Percentiles rank a stretch among this genome's conserved stretches.
Conservation (phyloP, 2,329 filamentous ascomycete genomes). For the Dactylellina sp. region DNA sequence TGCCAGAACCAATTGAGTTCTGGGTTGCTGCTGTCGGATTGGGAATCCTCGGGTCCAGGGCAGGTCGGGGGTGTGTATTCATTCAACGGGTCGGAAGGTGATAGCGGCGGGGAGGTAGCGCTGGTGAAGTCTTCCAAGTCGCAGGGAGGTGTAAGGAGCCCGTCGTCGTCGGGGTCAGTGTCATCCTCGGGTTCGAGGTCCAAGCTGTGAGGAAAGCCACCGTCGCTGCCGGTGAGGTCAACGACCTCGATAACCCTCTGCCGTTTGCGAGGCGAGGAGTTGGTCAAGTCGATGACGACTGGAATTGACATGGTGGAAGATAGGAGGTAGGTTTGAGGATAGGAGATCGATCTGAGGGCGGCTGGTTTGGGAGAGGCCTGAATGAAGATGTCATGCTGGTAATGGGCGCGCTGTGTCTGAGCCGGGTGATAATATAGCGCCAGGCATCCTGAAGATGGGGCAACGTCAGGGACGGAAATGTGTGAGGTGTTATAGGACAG, state of each 20-base stretch:
- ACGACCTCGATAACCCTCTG: conserved; percentile 6
- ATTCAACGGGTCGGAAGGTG: conserved; percentile 10
- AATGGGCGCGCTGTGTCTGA: too few relatives aligned
- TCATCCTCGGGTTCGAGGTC: background rate
- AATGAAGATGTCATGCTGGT: too few relatives aligned
- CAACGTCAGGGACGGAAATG: too few relatives aligned
- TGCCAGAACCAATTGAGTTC: conserved; percentile 32
- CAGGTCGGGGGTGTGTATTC: conserved; percentile 10
- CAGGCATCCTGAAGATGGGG: too few relatives aligned
- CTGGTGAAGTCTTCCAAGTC: background rate
- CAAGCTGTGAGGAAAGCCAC: background rate
- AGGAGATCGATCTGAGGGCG: too few relatives aligned
- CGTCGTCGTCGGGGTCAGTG: background rate
- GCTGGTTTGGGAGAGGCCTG: too few relatives aligned
- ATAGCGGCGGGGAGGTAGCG: conserved; percentile 1
- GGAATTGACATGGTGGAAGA: background rate
- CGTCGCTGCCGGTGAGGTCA: conserved; percentile 10
- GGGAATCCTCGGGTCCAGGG: background rate
- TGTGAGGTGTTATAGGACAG: too few relatives aligned
- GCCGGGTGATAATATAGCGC: too few relatives aligned
- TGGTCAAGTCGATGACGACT: conserved; percentile 19
- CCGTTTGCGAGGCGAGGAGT: conserved; percentile 8
- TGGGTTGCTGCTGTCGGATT: conserved; percentile 3
- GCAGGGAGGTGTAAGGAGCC: background rate
- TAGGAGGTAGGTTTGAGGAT: background rate